These are phyloP conservation scores for Trypethelium eluteriae DNA, from an alignment of 495 filamentous ascomycete genomes.

Conservation along the genomic window DNA sequence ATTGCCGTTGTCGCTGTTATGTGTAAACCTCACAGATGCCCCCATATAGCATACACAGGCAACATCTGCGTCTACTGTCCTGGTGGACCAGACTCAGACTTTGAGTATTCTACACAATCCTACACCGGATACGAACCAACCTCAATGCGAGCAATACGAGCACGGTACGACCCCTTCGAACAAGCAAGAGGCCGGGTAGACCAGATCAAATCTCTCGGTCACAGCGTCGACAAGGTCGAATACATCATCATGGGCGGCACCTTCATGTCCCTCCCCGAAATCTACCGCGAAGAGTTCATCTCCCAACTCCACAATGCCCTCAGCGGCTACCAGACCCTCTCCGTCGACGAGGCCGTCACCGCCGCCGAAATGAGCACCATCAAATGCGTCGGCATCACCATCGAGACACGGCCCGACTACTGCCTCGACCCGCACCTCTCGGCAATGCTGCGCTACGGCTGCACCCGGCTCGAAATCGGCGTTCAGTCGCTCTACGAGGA, in stretches of 20 bases:
- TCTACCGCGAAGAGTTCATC: slow-evolving; percentile 87
- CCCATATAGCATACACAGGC: slow-evolving; percentile 94
- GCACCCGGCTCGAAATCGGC: slow-evolving; percentile 87
- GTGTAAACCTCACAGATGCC: slow-evolving; percentile 97
- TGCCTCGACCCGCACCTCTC: slow-evolving; percentile 86
- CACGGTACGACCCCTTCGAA: slow-evolving; percentile 95
- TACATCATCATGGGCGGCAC: slow-evolving; percentile 99
- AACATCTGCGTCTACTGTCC: slow-evolving; percentile 99
- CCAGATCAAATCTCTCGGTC: slow-evolving; percentile 87
- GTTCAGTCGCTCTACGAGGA: slow-evolving; percentile 97
- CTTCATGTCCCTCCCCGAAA: slow-evolving; percentile 89
- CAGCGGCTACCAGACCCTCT: slow-evolving; percentile 79
- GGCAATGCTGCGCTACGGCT: slow-evolving; percentile 93
- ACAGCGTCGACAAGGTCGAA: slow-evolving; percentile 97
- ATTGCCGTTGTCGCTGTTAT: slow-evolving; percentile 99
- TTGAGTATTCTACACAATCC: slow-evolving; percentile 96
- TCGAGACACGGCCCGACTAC: slow-evolving; percentile 95
- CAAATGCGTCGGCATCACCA: slow-evolving; percentile 97
- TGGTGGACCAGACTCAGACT: slow-evolving; percentile 93
- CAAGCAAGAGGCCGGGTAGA: slow-evolving; percentile 93
- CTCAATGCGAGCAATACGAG: slow-evolving; percentile 94
- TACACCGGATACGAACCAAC: slow-evolving; percentile 98
- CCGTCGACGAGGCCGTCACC: slow-evolving; percentile 90
- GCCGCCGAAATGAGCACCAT: slow-evolving; percentile 88
- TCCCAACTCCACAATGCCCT: slow-evolving; percentile 93